phyloP scores from a whole-genome alignment of 768 basidiomycete genomes.

The Floccularia luteovirens region DNA sequence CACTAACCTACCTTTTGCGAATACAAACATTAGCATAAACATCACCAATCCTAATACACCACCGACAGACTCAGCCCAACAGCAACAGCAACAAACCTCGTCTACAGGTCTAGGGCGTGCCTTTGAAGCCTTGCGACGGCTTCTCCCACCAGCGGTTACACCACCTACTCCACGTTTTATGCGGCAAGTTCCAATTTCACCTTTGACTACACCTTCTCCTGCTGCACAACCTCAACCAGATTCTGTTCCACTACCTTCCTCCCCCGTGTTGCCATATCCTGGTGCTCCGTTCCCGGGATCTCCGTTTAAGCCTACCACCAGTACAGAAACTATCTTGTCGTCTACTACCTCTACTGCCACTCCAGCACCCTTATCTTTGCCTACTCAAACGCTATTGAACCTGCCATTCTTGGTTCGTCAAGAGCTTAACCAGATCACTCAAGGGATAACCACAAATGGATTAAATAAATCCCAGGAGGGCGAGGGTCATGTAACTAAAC shows the following conservation, averaged over 20 bases:
- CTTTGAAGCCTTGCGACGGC: constrained; percentile 20
- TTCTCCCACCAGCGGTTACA: constrained; percentile 20
- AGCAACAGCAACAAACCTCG: neutral
- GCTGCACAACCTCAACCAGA: no score
- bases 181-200: neutral
- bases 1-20: no score
- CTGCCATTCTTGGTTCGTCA: no score
- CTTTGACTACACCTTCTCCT: no score
- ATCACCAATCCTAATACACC: no score
- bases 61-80: neutral
- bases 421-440: no score
- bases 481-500: no score
- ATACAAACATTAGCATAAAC: no score
- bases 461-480: no score
- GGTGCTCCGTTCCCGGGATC: no score
- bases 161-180: constrained; percentile 9
- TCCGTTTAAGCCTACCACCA: neutral
- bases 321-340: neutral
- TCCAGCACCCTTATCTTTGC: neutral
- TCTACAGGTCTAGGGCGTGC: constrained; percentile 14
- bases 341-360: neutral
- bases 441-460: no score
- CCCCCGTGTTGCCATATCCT: neutral
- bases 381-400: neutral
- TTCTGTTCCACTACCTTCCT: neutral